Evolutionary conservation across 2,329 filamentous ascomycete species (phyloP).

Genomic region (Colletotrichum cordylinicola): DNA sequence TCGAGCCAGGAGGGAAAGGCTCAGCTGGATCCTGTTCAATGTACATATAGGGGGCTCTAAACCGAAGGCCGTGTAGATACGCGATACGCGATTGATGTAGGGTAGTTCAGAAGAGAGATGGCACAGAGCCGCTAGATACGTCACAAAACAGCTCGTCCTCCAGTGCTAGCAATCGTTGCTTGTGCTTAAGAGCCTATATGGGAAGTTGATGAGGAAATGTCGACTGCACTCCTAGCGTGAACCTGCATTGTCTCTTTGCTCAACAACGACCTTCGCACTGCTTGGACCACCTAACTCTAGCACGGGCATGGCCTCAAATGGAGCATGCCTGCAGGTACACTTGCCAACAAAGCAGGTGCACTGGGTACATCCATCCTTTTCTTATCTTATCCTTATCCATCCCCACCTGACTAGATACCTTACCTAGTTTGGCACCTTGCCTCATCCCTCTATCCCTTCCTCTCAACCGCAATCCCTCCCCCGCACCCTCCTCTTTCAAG

Average conservation of each 20-base stretch:
- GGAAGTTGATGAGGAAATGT: neutral
- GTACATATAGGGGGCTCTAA: neutral
- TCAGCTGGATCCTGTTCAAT: neutral
- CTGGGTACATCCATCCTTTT: neutral
- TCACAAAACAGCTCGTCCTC: neutral
- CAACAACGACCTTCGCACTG: neutral
- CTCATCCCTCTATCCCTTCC: neutral
- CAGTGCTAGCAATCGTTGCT: neutral
- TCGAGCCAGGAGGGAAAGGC: neutral
- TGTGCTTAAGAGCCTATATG: neutral
- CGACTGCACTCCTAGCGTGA: neutral
- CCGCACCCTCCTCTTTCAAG: neutral
- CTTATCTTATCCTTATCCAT: neutral
- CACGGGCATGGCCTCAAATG: neutral
- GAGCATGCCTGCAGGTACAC: neutral
- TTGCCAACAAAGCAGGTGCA: neutral
- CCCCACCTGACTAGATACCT: neutral
- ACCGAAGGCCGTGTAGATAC: neutral
- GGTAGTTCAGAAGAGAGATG: neutral
- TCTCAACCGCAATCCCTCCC: neutral
- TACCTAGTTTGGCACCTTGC: neutral
- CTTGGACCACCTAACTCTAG: neutral
- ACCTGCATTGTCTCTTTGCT: neutral
- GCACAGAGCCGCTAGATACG: neutral
- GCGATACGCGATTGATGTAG: neutral